Base-by-base conservation (phyloP, 1,284 basidiomycete species). In the Leucoagaricus sp. region DNA sequence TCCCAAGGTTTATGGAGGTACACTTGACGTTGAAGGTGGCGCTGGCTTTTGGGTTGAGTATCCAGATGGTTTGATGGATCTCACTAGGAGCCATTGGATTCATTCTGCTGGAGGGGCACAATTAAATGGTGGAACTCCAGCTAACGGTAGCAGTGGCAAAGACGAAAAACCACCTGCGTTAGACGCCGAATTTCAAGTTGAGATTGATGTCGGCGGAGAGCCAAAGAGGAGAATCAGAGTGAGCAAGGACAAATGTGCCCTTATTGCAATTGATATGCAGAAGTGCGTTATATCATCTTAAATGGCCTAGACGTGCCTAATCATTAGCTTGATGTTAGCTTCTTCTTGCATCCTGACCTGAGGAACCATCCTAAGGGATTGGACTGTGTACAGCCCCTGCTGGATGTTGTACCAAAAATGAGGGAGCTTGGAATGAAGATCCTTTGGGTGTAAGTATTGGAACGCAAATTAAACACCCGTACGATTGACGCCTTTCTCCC, bases 221-320 rank as follows among this genome's bases (percentile, higher is more conserved):
- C 73, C 54, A 23, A 45, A 36, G 48, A 44, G 83, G 15, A 73
- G 68, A 15, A 69, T 87, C 41, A 75, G 85, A 53, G 69, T 87
- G 12, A 74, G 82, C 60, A 75, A 73, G 34, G 69, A 74, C 38
- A 71, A 74, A 45, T 81, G 77, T 28, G 86, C 85, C 12, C 69
- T 84, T 57, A 80, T 87, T 23, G 75, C 88, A 31, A 78, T 88
- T 58, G 87, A 88, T 65, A 88, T 89, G 87, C 86, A 88, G 67
- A 89, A 88, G 86, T 87, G 63, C 60, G 77, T 55, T 19, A 13
- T 9, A 44, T 47, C 50, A 58, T 8, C 19, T 9, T 33, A 21
- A 40, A 55, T 19, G 4, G 33, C 31, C 19, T 41, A 48, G 23
- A 45, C 40, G 38, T 57, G n/a, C 55, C 58, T 42, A 1, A 26